phyloP scores from a whole-genome alignment of 192 early-diverging fungal species.

The Thoreauomyces humboldtii region DNA sequence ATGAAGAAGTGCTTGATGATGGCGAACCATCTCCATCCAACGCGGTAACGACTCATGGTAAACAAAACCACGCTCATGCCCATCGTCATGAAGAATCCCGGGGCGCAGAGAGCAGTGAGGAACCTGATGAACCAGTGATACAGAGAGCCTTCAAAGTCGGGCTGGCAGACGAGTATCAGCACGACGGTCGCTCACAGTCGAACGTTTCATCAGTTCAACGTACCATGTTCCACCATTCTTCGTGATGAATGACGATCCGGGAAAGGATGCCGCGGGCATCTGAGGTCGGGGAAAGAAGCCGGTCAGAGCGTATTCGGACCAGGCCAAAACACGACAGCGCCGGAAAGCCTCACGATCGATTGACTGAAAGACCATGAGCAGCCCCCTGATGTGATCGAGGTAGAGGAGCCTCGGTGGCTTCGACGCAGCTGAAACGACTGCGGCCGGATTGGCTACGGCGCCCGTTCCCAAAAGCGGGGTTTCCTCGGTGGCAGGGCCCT shows the following conservation, averaged over 20 bases:
- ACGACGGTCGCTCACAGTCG: too few relatives aligned
- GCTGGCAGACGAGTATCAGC: too few relatives aligned
- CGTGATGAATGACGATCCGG: slow-evolving; percentile 28
- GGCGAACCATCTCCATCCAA: slow-evolving; percentile 29
- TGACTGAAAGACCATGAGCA: slow-evolving; percentile 32
- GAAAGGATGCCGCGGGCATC: slow-evolving; percentile 29
- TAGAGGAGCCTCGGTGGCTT: slow-evolving; percentile 14
- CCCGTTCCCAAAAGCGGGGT: neutral
- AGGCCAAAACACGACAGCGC: too few relatives aligned
- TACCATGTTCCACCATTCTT: slow-evolving; percentile 45
- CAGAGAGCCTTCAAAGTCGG: slow-evolving; percentile 29
- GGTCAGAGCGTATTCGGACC: too few relatives aligned
- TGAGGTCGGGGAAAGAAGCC: too few relatives aligned
- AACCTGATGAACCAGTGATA: slow-evolving; percentile 34
- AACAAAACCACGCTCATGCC: slow-evolving; percentile 39
- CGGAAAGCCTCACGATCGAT: slow-evolving; percentile 29
- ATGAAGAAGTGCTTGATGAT: slow-evolving; percentile 40
- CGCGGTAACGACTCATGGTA: slow-evolving; percentile 21
- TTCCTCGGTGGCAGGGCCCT: neutral
- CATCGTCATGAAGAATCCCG: slow-evolving; percentile 43
- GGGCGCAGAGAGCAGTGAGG: slow-evolving; percentile 39
- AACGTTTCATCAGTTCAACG: too few relatives aligned
- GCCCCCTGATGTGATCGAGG: slow-evolving; percentile 27
- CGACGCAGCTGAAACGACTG: neutral
- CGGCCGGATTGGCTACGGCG: neutral